Conservation (phyloP, 257 asterid species). For the Haberlea rhodopensis region DNA sequence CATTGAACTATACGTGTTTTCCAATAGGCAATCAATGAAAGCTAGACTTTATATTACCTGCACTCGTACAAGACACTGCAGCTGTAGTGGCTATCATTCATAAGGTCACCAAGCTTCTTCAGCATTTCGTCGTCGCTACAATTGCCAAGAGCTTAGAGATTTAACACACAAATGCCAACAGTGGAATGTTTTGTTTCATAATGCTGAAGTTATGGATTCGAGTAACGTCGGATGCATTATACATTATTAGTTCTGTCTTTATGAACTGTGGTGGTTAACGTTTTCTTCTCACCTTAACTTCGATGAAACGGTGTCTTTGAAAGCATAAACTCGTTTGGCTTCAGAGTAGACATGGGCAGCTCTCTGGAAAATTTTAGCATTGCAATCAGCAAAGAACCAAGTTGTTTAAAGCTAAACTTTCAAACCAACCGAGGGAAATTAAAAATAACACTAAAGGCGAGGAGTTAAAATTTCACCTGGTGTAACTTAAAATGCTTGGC, state of each 20-base stretch:
- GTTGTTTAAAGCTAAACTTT: too few species aligned
- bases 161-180: neutral
- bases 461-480: constrained; percentile 52
- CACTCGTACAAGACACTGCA: constrained; percentile 91
- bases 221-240: neutral
- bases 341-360: constrained; percentile 94
- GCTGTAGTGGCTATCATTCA: constrained; percentile 94
- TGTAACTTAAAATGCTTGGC: constrained; percentile 77
- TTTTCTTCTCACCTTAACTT: constrained; percentile 46
- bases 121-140: constrained; percentile 76
- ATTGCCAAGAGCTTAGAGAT: neutral
- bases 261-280: neutral
- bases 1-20: neutral
- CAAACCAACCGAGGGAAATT: too few species aligned
- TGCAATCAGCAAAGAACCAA: neutral
- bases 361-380: constrained; percentile 49
- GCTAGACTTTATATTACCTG: constrained; percentile 48
- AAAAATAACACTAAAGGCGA: neutral
- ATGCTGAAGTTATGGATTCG: neutral
- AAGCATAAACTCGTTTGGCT: constrained; percentile 84
- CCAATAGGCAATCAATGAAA: neutral
- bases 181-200: too few species aligned
- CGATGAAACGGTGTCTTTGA: constrained; percentile 78
- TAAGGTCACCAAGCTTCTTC: constrained; percentile 89
- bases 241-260: neutral